These are phyloP conservation scores for Stagonosporopsis cucurbitacearum DNA, from an alignment of 2,329 filamentous ascomycete genomes.

Conservation along the genomic window DNA sequence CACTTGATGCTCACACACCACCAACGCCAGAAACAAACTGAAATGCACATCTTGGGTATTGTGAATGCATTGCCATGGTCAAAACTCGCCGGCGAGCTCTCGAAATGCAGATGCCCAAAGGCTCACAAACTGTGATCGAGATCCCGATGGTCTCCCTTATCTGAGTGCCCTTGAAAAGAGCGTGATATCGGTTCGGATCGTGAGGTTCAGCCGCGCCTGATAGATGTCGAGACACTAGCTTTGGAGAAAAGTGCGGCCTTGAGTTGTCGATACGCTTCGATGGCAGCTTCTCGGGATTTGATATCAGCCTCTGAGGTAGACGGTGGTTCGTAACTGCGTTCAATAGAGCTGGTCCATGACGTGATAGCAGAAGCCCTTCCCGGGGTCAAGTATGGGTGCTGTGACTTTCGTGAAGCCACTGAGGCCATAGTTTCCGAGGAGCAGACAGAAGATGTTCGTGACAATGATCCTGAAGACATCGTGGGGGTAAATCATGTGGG, in stretches of 20 bases:
- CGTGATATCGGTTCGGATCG: neutral
- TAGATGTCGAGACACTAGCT: conserved; percentile 37
- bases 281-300: conserved; percentile 34
- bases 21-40: conserved; percentile 1
- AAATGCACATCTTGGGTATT: conserved; percentile 2
- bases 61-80: neutral
- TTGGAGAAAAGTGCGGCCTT: conserved; percentile 42
- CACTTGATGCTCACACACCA: conserved; percentile 3
- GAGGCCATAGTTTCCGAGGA: conserved; percentile 27
- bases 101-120: neutral
- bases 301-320: conserved; percentile 23
- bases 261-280: conserved; percentile 45
- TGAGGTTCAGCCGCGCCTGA: conserved; percentile 1
- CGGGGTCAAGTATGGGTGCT: conserved; percentile 39
- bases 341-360: conserved; percentile 42
- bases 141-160: neutral
- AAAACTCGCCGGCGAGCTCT: conserved; percentile 7
- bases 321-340: conserved; percentile 21
- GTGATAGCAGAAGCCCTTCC: conserved; percentile 39
- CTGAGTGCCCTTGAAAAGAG: neutral
- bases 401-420: conserved; percentile 20
- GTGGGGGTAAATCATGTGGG: neutral
- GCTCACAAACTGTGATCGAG: neutral
- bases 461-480: conserved; percentile 17
- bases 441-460: conserved; percentile 30